Percentiles rank a stretch among this genome's conserved stretches.
Conservation (phyloP, 148 eudicot species). For the Vaccinium vitisidaea region DNA sequence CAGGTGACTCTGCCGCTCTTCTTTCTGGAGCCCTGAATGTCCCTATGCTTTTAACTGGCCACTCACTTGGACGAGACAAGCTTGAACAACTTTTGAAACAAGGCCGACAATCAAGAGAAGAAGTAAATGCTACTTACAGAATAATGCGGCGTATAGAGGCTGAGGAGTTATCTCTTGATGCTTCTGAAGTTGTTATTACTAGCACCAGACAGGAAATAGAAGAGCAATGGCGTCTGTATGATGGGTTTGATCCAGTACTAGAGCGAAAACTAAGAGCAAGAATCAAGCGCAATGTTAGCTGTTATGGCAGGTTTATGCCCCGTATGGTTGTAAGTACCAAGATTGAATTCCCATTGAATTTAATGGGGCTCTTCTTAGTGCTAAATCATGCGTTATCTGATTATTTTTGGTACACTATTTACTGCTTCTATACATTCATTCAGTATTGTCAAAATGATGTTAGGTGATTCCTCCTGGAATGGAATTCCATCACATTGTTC, state of each 20-base stretch:
- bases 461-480: conserved; percentile 36
- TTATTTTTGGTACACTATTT: neutral
- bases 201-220: conserved; percentile 67
- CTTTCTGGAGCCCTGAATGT: conserved; percentile 60
- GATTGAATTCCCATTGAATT: neutral
- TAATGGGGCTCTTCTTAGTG: neutral
- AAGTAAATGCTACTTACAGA: conserved; percentile 50
- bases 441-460: conserved; percentile 35
- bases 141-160: conserved; percentile 65
- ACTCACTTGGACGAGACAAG: conserved; percentile 66
- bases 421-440: neutral
- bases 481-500: conserved; percentile 22
- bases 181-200: conserved; percentile 54
- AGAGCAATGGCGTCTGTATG: conserved; percentile 62
- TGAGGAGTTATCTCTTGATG: conserved; percentile 63
- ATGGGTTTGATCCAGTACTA: conserved; percentile 68
- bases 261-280: conserved; percentile 79
- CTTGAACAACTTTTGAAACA: conserved; percentile 58
- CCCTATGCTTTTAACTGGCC: conserved; percentile 64
- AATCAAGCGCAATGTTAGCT: conserved; percentile 73
- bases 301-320: conserved; percentile 89
- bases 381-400: neutral
- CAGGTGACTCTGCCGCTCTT: conserved; percentile 64
- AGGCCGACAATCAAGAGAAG: conserved; percentile 52
- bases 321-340: conserved; percentile 69